Conservation (phyloP, 75 land plant species). For the Cryptomeria japonica region DNA sequence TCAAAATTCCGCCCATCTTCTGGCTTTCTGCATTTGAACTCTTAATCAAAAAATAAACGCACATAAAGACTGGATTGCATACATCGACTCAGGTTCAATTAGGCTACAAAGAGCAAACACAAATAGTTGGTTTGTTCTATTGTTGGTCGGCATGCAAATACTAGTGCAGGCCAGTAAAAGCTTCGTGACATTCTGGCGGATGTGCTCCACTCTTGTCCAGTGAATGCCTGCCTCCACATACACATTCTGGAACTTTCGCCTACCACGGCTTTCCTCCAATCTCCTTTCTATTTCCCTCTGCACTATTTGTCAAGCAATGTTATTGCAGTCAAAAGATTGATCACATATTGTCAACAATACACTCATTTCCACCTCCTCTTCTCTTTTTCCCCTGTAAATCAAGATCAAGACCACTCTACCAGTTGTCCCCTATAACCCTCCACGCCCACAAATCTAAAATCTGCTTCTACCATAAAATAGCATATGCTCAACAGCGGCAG, state of each 20-base stretch:
- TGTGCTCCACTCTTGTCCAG: background rate
- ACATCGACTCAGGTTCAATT: too few relatives aligned
- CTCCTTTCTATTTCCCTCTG: background rate
- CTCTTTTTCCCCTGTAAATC: too few relatives aligned
- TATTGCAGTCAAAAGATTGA: background rate
- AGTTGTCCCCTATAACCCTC: background rate
- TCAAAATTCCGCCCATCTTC: background rate
- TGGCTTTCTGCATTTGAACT: background rate
- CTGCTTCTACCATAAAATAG: background rate
- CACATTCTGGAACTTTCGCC: background rate
- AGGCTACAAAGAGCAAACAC: background rate
- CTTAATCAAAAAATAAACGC: background rate
- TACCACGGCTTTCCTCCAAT: background rate
- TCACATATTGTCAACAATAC: background rate
- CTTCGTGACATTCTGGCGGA: background rate
- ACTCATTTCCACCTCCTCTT: background rate
- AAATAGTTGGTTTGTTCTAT: background rate
- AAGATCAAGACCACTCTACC: too few relatives aligned
- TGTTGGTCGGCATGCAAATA: background rate
- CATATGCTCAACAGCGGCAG: background rate
- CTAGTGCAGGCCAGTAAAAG: background rate
- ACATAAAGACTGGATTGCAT: background rate
- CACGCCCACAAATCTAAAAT: background rate
- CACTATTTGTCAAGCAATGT: background rate
- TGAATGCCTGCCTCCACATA: background rate